Conservation (phyloP, 163 green algal genomes). For the Trebouxia gelatinosa region DNA sequence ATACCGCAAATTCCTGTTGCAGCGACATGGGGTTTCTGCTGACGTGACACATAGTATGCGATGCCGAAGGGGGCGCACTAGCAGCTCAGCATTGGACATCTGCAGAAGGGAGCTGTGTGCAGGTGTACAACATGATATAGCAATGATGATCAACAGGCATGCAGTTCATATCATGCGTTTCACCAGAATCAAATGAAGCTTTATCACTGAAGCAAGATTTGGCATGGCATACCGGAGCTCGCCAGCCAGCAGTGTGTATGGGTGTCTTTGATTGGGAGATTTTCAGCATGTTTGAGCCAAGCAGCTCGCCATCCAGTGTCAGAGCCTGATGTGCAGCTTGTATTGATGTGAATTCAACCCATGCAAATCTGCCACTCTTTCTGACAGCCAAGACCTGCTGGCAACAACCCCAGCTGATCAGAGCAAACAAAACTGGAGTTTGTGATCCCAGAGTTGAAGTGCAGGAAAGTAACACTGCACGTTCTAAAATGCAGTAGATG, state of each 20-base stretch:
- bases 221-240: slow-evolving; percentile 26
- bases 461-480: no score
- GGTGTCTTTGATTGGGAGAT: slow-evolving; percentile 46
- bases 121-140: no score
- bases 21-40: no score
- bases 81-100: no score
- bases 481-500: no score
- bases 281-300: slow-evolving; percentile 42
- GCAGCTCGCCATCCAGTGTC: slow-evolving; percentile 43
- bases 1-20: no score
- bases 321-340: slow-evolving; percentile 43
- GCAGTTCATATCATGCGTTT: neutral
- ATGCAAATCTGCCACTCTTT: slow-evolving; percentile 50
- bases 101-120: no score
- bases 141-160: neutral
- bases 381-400: slow-evolving; percentile 43
- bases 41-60: no score
- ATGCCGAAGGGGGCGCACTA: neutral
- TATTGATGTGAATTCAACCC: slow-evolving; percentile 49
- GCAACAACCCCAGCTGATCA: no score
- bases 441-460: no score
- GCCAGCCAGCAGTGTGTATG: slow-evolving; percentile 49
- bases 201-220: neutral
- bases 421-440: no score
- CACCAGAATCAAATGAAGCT: neutral